These are phyloP conservation scores for Tetrapisispora phaffii DNA, from an alignment of 805 yeast species.

Conservation along the genomic window DNA sequence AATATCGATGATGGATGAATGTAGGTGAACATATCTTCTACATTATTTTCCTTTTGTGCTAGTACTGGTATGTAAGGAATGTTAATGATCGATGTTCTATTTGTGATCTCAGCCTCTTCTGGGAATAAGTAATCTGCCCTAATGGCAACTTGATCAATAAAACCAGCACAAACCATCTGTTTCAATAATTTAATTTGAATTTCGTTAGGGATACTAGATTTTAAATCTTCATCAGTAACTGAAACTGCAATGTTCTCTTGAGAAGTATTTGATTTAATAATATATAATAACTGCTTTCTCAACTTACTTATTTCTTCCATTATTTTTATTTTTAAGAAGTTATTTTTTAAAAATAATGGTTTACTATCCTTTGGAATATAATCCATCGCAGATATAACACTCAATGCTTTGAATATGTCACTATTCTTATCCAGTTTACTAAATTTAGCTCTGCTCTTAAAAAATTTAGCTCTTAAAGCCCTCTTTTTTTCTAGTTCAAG, in stretches of 20 bases:
- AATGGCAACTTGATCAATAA: slow-evolving; percentile 80
- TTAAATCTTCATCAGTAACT: slow-evolving; percentile 36
- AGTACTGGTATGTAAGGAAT: slow-evolving; percentile 59
- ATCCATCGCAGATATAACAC: slow-evolving; percentile 82
- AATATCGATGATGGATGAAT: slow-evolving; percentile 74
- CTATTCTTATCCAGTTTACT: slow-evolving; percentile 59
- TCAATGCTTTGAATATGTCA: slow-evolving; percentile 65
- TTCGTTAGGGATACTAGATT: slow-evolving; percentile 56
- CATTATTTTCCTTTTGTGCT: slow-evolving; percentile 28
- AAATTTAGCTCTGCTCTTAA: slow-evolving; percentile 50
- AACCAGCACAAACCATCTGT: slow-evolving; percentile 90
- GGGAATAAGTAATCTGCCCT: slow-evolving; percentile 65
- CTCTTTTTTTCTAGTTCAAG: slow-evolving; percentile 12
- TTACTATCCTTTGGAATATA: slow-evolving; percentile 48
- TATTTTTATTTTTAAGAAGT: slow-evolving; percentile 66
- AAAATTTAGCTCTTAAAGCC: slow-evolving; percentile 40
- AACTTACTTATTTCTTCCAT: slow-evolving; percentile 81
- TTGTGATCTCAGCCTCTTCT: slow-evolving; percentile 49
- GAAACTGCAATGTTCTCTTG: slow-evolving; percentile 49
- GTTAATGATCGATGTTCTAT: slow-evolving; percentile 45
- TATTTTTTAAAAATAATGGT: slow-evolving; percentile 40
- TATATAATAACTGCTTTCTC: slow-evolving; percentile 66
- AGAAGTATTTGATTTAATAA: slow-evolving; percentile 58
- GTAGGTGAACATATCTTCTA: slow-evolving; percentile 50
- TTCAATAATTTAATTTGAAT: slow-evolving; percentile 68